Percentiles rank a stretch among this genome's conserved stretches.
phyloP scores from a whole-genome alignment of 1,284 basidiomycete genomes.

The Neonothopanus nambi region DNA sequence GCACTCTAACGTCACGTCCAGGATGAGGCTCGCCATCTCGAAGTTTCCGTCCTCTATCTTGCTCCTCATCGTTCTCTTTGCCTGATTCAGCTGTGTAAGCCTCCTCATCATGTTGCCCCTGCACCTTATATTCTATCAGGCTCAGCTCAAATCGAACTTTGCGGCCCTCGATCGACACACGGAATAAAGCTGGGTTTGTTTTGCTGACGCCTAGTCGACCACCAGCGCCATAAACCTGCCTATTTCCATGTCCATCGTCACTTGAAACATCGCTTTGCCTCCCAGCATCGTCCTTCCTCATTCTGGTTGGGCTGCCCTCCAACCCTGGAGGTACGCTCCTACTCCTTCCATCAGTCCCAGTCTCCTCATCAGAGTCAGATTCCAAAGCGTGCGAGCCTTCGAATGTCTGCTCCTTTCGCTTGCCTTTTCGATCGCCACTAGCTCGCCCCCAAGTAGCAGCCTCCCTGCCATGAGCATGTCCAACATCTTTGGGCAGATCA shows the following conservation, averaged over 20 bases:
- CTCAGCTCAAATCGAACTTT: slow-evolving; percentile 64
- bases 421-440: neutral
- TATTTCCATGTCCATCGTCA: slow-evolving; percentile 22
- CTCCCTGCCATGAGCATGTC: neutral
- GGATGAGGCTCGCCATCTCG: neutral
- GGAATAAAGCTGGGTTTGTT: slow-evolving; percentile 53
- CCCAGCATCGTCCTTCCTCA: slow-evolving; percentile 3
- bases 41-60: slow-evolving; percentile 2
- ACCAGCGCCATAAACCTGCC: slow-evolving; percentile 43
- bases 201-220: slow-evolving; percentile 53
- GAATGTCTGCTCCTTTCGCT: slow-evolving; percentile 20
- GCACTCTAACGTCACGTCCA: neutral
- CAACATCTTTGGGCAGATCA: neutral
- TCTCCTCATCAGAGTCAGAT: slow-evolving; percentile 24
- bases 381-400: slow-evolving; percentile 21
- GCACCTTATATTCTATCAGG: slow-evolving; percentile 32
- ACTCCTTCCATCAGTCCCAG: slow-evolving; percentile 38
- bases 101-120: neutral
- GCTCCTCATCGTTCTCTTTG: slow-evolving; percentile 20
- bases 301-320: slow-evolving; percentile 39
- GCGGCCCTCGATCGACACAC: slow-evolving; percentile 56
- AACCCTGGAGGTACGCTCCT: slow-evolving; percentile 57
- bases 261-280: slow-evolving; percentile 29
- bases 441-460: slow-evolving; percentile 6
- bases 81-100: slow-evolving; percentile 21